Evolutionary conservation across 441 rosid genomes (phyloP).

Genomic region (Croton laevigatus): DNA sequence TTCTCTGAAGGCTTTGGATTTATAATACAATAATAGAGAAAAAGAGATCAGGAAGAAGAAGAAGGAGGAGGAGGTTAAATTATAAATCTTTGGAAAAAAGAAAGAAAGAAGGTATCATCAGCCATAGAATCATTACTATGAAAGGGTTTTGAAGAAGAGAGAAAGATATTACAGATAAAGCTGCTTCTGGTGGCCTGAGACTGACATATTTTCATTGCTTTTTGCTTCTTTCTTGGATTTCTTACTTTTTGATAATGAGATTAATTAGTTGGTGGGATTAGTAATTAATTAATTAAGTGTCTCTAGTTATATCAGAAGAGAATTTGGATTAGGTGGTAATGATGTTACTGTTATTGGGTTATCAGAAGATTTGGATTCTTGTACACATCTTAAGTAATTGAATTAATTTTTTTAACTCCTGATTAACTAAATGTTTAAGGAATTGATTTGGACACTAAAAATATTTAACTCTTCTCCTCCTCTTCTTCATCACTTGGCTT

Average conservation of each 20-base stretch:
- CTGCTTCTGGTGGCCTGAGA: constrained; percentile 39
- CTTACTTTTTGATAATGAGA: background rate
- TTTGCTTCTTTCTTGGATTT: constrained; percentile 17
- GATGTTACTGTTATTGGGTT: constrained; percentile 6
- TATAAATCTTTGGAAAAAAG: constrained; percentile 1
- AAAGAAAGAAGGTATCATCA: background rate
- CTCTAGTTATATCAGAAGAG: constrained; percentile 22
- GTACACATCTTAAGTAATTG: background rate
- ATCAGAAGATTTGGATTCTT: constrained; percentile 18
- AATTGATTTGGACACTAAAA: constrained; percentile 7
- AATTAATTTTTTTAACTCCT: background rate
- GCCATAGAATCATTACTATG: constrained; percentile 37
- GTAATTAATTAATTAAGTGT: constrained; percentile 10
- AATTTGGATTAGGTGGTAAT: constrained; percentile 24
- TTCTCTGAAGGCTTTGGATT: background rate
- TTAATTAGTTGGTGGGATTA: constrained; percentile 1
- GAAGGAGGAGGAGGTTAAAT: background rate
- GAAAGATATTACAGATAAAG: constrained; percentile 33
- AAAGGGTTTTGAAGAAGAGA: constrained; percentile 22
- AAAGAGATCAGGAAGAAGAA: no score
- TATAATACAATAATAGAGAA: background rate
- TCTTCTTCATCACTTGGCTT: background rate
- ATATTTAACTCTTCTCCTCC: background rate
- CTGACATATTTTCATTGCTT: constrained; percentile 23
- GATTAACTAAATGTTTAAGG: background rate